Conservation (phyloP, 768 basidiomycete genomes). For the Russula ochroleuca region DNA sequence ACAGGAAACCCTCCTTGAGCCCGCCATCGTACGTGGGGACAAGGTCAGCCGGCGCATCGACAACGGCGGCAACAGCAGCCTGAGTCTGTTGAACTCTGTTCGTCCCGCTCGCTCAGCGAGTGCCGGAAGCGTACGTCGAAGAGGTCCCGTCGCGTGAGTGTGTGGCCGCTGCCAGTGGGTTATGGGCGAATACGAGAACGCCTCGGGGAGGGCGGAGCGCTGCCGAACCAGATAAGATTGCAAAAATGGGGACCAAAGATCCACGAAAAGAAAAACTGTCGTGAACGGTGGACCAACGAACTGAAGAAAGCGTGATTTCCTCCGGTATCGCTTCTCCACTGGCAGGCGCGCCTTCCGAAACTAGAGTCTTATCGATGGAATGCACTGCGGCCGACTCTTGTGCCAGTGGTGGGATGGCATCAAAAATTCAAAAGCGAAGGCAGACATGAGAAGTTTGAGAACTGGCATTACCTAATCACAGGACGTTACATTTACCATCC, state of each 20-base stretch:
- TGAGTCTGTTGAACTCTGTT: conserved; percentile 28
- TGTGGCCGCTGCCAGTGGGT: background rate
- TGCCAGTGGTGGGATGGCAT: conserved; percentile 3
- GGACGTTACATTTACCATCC: too few species aligned
- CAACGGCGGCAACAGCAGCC: conserved; percentile 39
- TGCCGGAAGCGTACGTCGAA: conserved; percentile 56
- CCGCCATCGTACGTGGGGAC: conserved; percentile 95
- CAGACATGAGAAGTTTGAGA: conserved; percentile 16
- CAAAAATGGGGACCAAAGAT: background rate
- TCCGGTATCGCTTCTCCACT: conserved; percentile 7
- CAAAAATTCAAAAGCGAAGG: conserved; percentile 63
- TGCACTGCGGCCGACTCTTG: background rate
- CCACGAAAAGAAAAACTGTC: too few species aligned
- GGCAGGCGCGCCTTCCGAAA: background rate
- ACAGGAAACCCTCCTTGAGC: conserved; percentile 71
- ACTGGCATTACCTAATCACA: too few species aligned
- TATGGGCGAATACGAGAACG: conserved; percentile 79
- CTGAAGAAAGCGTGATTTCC: conserved; percentile 29
- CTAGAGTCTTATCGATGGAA: background rate
- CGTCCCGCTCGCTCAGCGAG: too few species aligned
- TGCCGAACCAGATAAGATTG: conserved; percentile 21
- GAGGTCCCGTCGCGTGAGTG: too few species aligned
- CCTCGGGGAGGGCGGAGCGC: conserved; percentile 54
- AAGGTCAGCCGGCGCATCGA: conserved; percentile 85
- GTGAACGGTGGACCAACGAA: conserved; percentile 34